Conservation (phyloP, 78 protist genomes). For the Polysphondylium violaceum region DNA sequence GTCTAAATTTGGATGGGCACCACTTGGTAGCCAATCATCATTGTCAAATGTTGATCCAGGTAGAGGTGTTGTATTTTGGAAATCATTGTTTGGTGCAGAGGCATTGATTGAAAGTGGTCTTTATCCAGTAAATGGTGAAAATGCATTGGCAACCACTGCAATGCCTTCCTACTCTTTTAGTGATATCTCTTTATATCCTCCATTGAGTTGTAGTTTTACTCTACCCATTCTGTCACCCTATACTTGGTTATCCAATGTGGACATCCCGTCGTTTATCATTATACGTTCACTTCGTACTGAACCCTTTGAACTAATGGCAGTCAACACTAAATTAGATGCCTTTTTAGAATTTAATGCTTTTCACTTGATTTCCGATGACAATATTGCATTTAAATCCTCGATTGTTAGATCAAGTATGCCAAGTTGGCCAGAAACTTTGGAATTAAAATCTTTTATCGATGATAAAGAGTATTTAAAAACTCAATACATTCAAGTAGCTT, state of each 20-base stretch:
- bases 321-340: conserved; percentile 31
- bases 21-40: background rate
- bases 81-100: conserved; percentile 18
- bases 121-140: background rate
- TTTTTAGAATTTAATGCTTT: conserved; percentile 50
- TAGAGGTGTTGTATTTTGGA: conserved; percentile 41
- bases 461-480: conserved; percentile 72
- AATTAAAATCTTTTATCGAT: conserved; percentile 60
- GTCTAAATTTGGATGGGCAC: conserved; percentile 15
- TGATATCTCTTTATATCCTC: conserved; percentile 48
- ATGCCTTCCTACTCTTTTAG: background rate
- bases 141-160: background rate
- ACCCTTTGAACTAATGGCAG: conserved; percentile 34
- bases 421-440: conserved; percentile 45
- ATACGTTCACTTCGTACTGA: conserved; percentile 5
- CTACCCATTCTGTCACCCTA: conserved; percentile 58
- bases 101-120: background rate
- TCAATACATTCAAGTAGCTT: conserved; percentile 62
- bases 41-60: conserved; percentile 18
- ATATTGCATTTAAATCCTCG: background rate
- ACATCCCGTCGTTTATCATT: conserved; percentile 44
- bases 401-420: conserved; percentile 1
- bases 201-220: conserved; percentile 8
- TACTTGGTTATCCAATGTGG: conserved; percentile 36
- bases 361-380: conserved; percentile 36